phyloP scores from a whole-genome alignment of 2,329 filamentous ascomycete species.

The Cladophialophora chaetospira region DNA sequence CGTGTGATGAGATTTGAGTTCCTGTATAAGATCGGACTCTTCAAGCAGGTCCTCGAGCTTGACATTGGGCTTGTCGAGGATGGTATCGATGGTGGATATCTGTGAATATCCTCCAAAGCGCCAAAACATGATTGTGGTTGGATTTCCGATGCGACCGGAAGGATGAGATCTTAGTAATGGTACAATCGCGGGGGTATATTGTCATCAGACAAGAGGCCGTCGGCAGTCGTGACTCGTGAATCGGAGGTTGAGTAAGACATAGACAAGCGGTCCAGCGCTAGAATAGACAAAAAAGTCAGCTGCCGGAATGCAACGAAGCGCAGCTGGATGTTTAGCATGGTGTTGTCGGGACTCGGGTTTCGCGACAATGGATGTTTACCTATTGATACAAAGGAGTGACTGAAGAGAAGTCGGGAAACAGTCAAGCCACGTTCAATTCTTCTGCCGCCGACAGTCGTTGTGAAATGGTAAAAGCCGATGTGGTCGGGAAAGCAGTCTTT shows the following conservation, averaged over 20 bases:
- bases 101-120: conserved; percentile 98
- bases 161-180: conserved; percentile 20
- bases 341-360: neutral
- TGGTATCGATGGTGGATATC: conserved; percentile 92
- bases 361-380: conserved; percentile 18
- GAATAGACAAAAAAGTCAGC: conserved; percentile 11
- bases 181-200: conserved; percentile 16
- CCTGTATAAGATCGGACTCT: conserved; percentile 93
- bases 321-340: neutral
- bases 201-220: conserved; percentile 19
- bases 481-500: neutral
- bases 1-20: conserved; percentile 96
- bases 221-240: conserved; percentile 25
- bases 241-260: conserved; percentile 27
- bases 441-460: neutral
- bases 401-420: conserved; percentile 17
- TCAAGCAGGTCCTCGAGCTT: conserved; percentile 94
- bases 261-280: conserved; percentile 31
- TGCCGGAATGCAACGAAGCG: neutral
- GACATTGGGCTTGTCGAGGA: conserved; percentile 94
- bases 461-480: neutral
- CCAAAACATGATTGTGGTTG: conserved; percentile 85
- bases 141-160: conserved; percentile 8
- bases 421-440: neutral
- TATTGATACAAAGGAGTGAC: conserved; percentile 29